Base-by-base conservation (phyloP, 2,329 filamentous ascomycete genomes). In the Dissoconium aciculare region DNA sequence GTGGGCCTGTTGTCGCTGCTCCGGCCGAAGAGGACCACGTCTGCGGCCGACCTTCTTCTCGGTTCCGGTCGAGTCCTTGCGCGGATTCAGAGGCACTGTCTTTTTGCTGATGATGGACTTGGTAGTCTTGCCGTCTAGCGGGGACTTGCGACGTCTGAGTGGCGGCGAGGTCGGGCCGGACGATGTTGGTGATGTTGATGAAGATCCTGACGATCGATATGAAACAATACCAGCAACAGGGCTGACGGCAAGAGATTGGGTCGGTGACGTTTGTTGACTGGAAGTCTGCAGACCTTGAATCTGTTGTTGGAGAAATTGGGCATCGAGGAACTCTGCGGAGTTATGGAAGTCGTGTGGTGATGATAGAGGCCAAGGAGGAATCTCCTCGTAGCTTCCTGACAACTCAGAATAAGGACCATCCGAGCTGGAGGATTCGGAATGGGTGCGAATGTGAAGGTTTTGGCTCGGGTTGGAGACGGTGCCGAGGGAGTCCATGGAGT, bases 21-120 rank as follows among this genome's bases (percentile, higher is more conserved):
- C 87, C 8, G 85, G 84, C 49, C 84, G 69, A 44, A 95, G 71
- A 36, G 87, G 87, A 19, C 87, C 87, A 55, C 81, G 81, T 59
- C 87, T 74, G 51, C 83, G 76, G 28, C 87, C 87, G 37, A 94
- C 80, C 57, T 85, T 85, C 70, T 94, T 95, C 67, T 94, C 87
- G 23, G 68, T 68, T n/a, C n/a, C n/a, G 3, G 52, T 48, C 9
- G 71, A 70, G 43, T 91, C 82, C 58, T 79, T 84, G 64, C 87
- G 91, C 47, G 73, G 75, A 37, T 69, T 48, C 30, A 31, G 28
- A 11, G 30, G 24, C 63, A 76, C 37, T 52, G 66, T 57, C 83
- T 83, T 58, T 81, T 81, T 64, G 19, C 19, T 23, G 45, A 84
- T 77, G 46, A 87, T 80, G 6, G 80, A 71, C 60, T 93, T 92